phyloP scores from a whole-genome alignment of 805 yeast genomes.

The Starmerella floricola region DNA sequence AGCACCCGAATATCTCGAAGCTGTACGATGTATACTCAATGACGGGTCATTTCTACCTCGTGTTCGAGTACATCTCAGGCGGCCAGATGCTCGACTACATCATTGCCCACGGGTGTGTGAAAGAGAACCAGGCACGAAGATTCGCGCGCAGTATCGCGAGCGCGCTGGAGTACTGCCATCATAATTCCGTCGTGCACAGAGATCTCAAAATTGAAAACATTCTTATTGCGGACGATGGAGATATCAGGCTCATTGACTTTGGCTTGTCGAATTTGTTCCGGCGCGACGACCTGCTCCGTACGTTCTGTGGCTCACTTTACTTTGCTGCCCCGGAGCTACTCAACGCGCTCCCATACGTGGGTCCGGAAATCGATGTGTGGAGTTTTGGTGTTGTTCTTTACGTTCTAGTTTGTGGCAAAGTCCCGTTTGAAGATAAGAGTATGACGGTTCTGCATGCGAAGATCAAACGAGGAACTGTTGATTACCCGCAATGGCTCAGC shows the following conservation, averaged over 20 bases:
- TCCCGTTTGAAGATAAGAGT: constrained; percentile 92
- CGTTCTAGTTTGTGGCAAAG: constrained; percentile 93
- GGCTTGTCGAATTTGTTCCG: constrained; percentile 85
- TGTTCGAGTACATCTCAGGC: constrained; percentile 92
- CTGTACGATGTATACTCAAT: constrained; percentile 87
- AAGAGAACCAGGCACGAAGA: constrained; percentile 86
- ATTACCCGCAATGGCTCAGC: constrained; percentile 74
- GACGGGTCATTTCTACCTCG: constrained; percentile 94
- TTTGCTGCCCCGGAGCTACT: constrained; percentile 97
- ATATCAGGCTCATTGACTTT: constrained; percentile 89
- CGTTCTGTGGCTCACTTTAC: constrained; percentile 93
- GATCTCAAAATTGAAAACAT: constrained; percentile 94
- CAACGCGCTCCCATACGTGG: constrained; percentile 82
- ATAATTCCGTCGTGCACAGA: constrained; percentile 89
- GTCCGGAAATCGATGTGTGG: constrained; percentile 98
- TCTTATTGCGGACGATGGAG: constrained; percentile 86
- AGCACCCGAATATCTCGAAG: constrained; percentile 87
- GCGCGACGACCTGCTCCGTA: constrained; percentile 58
- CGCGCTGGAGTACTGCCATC: constrained; percentile 87
- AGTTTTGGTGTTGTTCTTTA: constrained; percentile 93
- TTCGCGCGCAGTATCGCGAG: constrained; percentile 91
- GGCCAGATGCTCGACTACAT: constrained; percentile 96
- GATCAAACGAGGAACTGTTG: constrained; percentile 83
- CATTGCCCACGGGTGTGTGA: constrained; percentile 87
- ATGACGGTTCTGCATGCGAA: constrained; percentile 87